Base-by-base conservation (phyloP, 2,329 filamentous ascomycete genomes). In the Aureobasidium uvarum region DNA sequence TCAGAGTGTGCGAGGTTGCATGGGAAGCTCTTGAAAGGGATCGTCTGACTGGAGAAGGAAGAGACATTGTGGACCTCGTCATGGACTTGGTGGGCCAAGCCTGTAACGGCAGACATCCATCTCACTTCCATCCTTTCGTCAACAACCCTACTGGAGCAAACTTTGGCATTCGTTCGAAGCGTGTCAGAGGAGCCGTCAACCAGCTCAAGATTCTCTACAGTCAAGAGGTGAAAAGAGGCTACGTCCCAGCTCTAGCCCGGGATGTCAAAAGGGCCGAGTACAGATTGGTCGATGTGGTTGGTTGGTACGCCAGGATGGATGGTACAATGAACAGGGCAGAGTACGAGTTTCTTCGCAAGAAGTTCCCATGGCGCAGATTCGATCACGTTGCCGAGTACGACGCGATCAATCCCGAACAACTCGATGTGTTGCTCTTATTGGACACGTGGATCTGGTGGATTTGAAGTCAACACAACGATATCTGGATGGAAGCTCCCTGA, bases 41-140 rank as follows among this genome's bases (percentile, higher is more conserved):
- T 8, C 20, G 31, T 14, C 10, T 46, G 28, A 64, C 50, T 45
- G 50, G 51, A 33, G 62, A 39, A 11, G 20, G 39, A 5, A 33
- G 48, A 46, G 62, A 64, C 28, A 56, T 64, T 28, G 62, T 64
- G 18, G 41, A 64, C 10, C 38, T 64, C 16, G 51, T 64, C 31
- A 64, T 64, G 62, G 10, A 11, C 1, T 13, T 64, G 36, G 62
- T 25, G 3, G 2, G 1, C 4, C 28, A 62, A n/a, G 45, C 45
- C 16, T 33, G 58, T 4, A n/a, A 50, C 43, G 18, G 31, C n/a
- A 38, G 31, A 2, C 2, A 2, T 14, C 58, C 58, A 48, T 7
- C 43, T 6, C 58, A 62, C 33, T 62, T 62, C 16, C 43, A 50
- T 28, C 58, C 58, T 0, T 62, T 36, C 11, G 31, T 39, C 58